These are phyloP conservation scores for Amniculicola lignicola DNA, from an alignment of 495 filamentous ascomycete genomes.

Conservation along the genomic window DNA sequence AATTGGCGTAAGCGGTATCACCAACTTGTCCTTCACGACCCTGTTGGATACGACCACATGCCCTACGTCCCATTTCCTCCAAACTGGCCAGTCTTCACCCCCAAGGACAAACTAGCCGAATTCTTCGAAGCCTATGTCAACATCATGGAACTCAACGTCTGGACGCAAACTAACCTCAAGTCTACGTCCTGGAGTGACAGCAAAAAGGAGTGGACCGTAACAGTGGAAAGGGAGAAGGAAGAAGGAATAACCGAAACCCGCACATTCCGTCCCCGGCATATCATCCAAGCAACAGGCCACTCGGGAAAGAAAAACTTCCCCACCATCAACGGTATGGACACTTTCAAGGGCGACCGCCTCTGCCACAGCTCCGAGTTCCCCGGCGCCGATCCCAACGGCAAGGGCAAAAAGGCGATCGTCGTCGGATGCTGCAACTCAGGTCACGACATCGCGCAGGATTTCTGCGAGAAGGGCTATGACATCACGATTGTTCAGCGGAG, in stretches of 20 bases:
- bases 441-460: constrained; percentile 83
- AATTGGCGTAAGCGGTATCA: constrained; percentile 71
- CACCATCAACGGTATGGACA: constrained; percentile 57
- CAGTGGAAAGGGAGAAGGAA: constrained; percentile 45
- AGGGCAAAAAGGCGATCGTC: constrained; percentile 67
- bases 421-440: constrained; percentile 78
- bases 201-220: constrained; percentile 59
- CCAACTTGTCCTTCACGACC: constrained; percentile 68
- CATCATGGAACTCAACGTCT: constrained; percentile 73
- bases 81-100: constrained; percentile 56
- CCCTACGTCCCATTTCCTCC: constrained; percentile 69
- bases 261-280: constrained; percentile 59
- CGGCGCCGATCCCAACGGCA: constrained; percentile 41
- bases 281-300: constrained; percentile 71
- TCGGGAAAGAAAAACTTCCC: constrained; percentile 68
- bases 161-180: constrained; percentile 57
- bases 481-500: constrained; percentile 83
- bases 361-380: constrained; percentile 70
- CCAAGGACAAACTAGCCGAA: constrained; percentile 77
- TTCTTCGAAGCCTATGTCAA: constrained; percentile 74
- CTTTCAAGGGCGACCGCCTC: constrained; percentile 57
- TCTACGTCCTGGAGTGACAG: constrained; percentile 53
- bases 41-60: constrained; percentile 73
- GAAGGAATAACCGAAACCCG: constrained; percentile 52
- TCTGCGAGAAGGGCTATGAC: constrained; percentile 73